Evolutionary conservation across 768 basidiomycete species (phyloP), one percentile per base, ranked within the genome.

Genomic region (Panus rudis): DNA sequence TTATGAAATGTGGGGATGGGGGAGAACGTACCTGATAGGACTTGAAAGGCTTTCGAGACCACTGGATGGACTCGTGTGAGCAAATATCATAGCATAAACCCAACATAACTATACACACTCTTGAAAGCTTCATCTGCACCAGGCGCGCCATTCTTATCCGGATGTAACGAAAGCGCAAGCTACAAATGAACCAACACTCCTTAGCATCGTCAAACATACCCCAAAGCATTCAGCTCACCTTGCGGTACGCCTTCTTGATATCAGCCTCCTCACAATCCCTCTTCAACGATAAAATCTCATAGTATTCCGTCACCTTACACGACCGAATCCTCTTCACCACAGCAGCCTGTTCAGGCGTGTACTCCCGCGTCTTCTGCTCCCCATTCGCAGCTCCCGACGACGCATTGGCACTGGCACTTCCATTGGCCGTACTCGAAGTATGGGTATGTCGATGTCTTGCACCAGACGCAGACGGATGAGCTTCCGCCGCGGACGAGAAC

Each of bases 91-190:
- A 37, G 42, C 16, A 35, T 23, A 33, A 37, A 30, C 22, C 26
- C 13, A 27, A 41, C 39, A 45, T 30, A 39, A 31, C 26, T 21
- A 46, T 30, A 73, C 83, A 42, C 56, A 97, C 94, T 71, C 70
- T 98, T 98, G 69, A 98, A 98, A 2, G 94, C 94, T 60, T 98
- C 94, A 48, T 97, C 94, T 13, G 94, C 94, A 30, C 91, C 89
- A n/a, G 94, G 93, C 16, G 94, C 94, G 5, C 92, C 91, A 55
- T 94, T 96, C 69, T 85, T 93, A 61, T 93, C 90, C 3, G 90
- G 90, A 64, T 93, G 90, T 37, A 92, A 64, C 41, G 87, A 86
- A 45, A 96, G 70, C 28, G 92, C 92, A 48, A 94, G 73, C 89
- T 92, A 51, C 24, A 25, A 35, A 22, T 6, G 20, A 26, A 37